Percentiles rank a stretch among this genome's conserved stretches.
phyloP scores from a whole-genome alignment of 2,329 filamentous ascomycete species.

The Alternaria longipes region DNA sequence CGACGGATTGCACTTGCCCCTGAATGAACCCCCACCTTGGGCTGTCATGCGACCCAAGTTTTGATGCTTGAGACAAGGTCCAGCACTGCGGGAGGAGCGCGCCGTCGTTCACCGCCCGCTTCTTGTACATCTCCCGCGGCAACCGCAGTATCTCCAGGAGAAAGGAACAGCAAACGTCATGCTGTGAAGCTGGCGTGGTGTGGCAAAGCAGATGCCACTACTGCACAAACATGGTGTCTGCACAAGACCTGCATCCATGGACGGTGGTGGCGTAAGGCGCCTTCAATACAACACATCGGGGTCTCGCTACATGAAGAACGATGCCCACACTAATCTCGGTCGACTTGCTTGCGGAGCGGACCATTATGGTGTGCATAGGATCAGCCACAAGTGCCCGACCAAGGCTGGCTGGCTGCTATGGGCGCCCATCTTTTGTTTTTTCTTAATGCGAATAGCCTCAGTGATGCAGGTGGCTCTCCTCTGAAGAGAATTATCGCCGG shows the following conservation, averaged over 20 bases:
- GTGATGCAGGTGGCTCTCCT: not conserved
- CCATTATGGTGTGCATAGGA: constrained; percentile 25
- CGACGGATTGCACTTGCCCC: constrained; percentile 18
- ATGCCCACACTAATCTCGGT: constrained; percentile 46
- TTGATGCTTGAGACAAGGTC: constrained; percentile 24
- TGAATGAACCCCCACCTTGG: constrained; percentile 28
- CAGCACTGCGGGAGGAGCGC: constrained; percentile 44
- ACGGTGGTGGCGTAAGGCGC: constrained; percentile 9
- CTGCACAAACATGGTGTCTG: constrained; percentile 1
- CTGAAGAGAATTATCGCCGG: constrained; percentile 3
- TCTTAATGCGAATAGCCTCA: constrained; percentile 2
- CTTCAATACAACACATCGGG: constrained; percentile 1
- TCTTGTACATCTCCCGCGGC: constrained; percentile 31
- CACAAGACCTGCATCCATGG: constrained; percentile 17
- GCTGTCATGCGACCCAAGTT: constrained; percentile 31
- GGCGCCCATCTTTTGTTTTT: constrained; percentile 9
- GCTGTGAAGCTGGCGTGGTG: constrained; percentile 18
- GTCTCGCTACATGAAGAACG: constrained; percentile 15
- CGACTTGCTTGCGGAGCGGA: constrained; percentile 25
- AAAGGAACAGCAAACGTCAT: constrained; percentile 15
- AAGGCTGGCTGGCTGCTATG: constrained; percentile 8
- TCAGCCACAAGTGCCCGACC: constrained; percentile 25
- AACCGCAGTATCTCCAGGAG: constrained; percentile 15
- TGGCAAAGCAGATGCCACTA: constrained; percentile 3
- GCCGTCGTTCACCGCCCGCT: constrained; percentile 33